Conservation (phyloP, 163 green algal genomes). For the Chloromonas sp. region DNA sequence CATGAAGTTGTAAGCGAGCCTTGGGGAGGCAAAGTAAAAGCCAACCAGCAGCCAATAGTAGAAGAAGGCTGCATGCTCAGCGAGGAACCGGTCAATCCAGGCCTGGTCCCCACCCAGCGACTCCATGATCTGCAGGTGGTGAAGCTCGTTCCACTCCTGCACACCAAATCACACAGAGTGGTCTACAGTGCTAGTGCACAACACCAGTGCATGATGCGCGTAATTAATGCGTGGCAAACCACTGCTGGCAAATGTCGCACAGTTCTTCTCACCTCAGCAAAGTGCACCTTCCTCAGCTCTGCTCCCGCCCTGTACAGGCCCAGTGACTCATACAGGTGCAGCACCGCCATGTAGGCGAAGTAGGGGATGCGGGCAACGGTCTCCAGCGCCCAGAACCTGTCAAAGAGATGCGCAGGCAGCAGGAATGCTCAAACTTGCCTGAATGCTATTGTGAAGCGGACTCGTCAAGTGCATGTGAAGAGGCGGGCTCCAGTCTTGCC, state of each 20-base stretch:
- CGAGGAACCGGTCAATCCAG: conserved; percentile 92
- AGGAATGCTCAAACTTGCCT: not conserved
- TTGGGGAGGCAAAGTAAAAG: conserved; percentile 78
- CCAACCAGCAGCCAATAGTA: conserved; percentile 44
- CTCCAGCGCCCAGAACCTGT: conserved; percentile 81
- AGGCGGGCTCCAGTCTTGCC: no score
- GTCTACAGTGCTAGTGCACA: not conserved
- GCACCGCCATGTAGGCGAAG: conserved; percentile 90
- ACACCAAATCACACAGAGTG: not conserved
- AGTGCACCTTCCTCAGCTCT: conserved; percentile 59
- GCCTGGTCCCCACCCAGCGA: conserved; percentile 82
- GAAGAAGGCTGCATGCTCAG: conserved; percentile 39
- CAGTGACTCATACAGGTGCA: conserved; percentile 95
- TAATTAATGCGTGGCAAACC: not conserved
- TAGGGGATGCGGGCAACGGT: conserved; percentile 94
- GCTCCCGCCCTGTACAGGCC: conserved; percentile 77
- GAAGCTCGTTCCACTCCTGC: conserved; percentile 85
- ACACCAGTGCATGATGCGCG: no score
- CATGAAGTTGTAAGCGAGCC: conserved; percentile 87
- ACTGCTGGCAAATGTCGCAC: not conserved
- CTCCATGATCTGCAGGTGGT: conserved; percentile 88
- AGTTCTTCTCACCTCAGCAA: conserved; percentile 26
- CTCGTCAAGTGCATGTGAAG: no score
- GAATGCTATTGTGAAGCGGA: no score
- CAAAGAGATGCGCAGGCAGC: not conserved